Evolutionary conservation across 2,329 filamentous ascomycete genomes (phyloP).

Genomic region (Fusarium oligoseptatum): DNA sequence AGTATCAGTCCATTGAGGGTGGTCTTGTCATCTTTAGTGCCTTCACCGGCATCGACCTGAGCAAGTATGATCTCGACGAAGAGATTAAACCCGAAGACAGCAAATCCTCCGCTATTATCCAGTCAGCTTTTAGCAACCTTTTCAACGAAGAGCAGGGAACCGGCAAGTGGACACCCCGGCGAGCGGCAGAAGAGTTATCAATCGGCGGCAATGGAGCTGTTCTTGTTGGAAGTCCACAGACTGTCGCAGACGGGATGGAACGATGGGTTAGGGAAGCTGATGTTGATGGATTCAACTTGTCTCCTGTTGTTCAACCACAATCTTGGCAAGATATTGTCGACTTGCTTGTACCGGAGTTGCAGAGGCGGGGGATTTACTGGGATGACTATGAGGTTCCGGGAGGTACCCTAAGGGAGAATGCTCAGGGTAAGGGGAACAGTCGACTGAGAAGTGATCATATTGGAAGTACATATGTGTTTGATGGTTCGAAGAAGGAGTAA

Average conservation of each 20-base stretch:
- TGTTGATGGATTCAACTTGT: conserved; percentile 26
- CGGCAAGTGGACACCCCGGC: background rate
- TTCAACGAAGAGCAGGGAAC: conserved; percentile 8
- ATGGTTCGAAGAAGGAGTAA: background rate
- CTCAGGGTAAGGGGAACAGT: background rate
- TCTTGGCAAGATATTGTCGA: conserved; percentile 23
- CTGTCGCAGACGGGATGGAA: conserved; percentile 20
- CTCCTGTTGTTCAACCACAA: conserved; percentile 11
- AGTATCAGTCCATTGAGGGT: conserved; percentile 7
- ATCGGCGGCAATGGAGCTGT: conserved; percentile 14
- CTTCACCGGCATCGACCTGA: conserved; percentile 27
- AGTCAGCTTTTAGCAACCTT: conserved; percentile 12
- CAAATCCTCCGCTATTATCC: conserved; percentile 12
- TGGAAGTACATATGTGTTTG: background rate
- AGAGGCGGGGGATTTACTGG: conserved; percentile 20
- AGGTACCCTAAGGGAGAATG: conserved; percentile 20
- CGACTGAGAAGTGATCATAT: conserved; percentile 3
- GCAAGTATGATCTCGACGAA: conserved; percentile 6
- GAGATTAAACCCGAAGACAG: conserved; percentile 23
- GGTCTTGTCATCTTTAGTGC: conserved; percentile 22
- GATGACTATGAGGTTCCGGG: conserved; percentile 15
- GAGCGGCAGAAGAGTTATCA: conserved; percentile 5
- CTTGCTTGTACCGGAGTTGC: conserved; percentile 15
- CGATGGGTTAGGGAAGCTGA: conserved; percentile 18
- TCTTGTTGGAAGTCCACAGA: conserved; percentile 22